These are phyloP conservation scores for Bocquillonia castaneifolia DNA, from an alignment of 441 rosid genomes.

Conservation along the genomic window DNA sequence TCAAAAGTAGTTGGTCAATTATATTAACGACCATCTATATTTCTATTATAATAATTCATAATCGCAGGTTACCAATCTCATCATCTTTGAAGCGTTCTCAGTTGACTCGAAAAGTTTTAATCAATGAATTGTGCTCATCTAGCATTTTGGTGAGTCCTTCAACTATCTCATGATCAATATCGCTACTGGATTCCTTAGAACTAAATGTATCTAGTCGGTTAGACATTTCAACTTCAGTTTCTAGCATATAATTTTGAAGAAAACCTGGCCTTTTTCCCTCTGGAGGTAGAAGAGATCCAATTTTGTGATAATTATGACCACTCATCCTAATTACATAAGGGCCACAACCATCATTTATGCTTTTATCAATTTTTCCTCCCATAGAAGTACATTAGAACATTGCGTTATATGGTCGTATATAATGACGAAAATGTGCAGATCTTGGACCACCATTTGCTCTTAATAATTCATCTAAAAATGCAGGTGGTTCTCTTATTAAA, in stretches of 20 bases:
- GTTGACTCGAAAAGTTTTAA: neutral
- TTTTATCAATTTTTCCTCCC: neutral
- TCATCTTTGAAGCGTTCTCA: too few species aligned
- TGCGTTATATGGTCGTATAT: neutral
- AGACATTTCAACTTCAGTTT: neutral
- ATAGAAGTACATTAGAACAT: constrained; percentile 7
- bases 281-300: neutral
- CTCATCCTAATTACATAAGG: neutral
- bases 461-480: neutral
- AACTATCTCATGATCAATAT: neutral
- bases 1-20: neutral
- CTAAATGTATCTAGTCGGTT: neutral
- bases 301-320: neutral
- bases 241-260: neutral
- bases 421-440: neutral
- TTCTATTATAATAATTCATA: neutral
- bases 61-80: neutral
- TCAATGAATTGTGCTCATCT: constrained; percentile 5
- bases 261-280: neutral
- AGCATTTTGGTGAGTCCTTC: constrained; percentile 7
- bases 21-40: neutral
- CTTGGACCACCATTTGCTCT: neutral
- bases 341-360: neutral
- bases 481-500: neutral
- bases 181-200: too few species aligned